Conservation (phyloP, 139 green algal genomes). For the Tetradesmus lagerheimii region DNA sequence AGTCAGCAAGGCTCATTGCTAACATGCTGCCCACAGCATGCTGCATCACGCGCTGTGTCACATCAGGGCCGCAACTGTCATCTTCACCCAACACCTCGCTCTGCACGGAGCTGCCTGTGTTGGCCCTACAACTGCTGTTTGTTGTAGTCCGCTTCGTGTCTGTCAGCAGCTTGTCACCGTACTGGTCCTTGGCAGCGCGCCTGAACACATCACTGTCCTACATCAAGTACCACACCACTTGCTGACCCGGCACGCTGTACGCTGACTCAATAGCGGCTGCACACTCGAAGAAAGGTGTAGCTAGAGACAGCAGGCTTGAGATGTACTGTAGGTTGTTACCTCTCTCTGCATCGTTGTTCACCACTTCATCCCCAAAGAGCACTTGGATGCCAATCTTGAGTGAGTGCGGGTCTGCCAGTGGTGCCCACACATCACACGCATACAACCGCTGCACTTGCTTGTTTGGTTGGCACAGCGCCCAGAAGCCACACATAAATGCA, state of each 20-base stretch:
- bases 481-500: slow-evolving; percentile 50
- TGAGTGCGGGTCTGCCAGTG: not conserved
- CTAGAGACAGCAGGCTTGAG: not conserved
- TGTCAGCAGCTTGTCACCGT: not conserved
- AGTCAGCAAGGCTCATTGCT: not conserved
- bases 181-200: not conserved
- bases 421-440: not conserved
- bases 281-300: not conserved
- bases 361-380: not conserved
- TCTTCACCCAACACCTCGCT: not conserved
- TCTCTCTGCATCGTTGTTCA: not conserved
- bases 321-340: not conserved
- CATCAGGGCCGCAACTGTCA: not conserved
- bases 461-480: not conserved
- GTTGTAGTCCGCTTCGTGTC: not conserved
- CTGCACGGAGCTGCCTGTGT: not conserved
- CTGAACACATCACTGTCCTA: not conserved
- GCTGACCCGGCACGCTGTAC: not conserved
- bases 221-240: not conserved
- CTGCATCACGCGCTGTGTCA: not conserved
- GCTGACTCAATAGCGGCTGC: not conserved
- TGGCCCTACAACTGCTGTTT: not conserved
- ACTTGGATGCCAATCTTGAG: not conserved
- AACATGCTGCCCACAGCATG: not conserved
- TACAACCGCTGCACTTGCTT: not conserved